A percentile compares a stretch with the other conserved stretches of the same genome.
Conservation (phyloP, 2,329 filamentous ascomycete species). For the Diaporthe caulivora region DNA sequence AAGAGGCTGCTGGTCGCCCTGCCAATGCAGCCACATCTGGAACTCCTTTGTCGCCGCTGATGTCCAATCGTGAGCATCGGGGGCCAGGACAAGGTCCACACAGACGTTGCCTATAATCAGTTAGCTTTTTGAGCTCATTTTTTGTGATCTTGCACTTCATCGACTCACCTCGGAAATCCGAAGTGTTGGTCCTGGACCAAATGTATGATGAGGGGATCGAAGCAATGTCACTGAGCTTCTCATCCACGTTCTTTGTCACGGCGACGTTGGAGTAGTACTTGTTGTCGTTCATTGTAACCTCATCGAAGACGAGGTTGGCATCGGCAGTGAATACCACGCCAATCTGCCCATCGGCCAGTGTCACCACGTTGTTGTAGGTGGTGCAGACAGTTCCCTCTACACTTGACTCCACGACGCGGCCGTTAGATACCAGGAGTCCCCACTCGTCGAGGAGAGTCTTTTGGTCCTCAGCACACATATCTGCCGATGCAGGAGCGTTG, state of each 20-base stretch:
- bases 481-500: slow-evolving; percentile 24
- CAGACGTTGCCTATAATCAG: slow-evolving; percentile 13
- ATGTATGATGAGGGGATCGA: slow-evolving; percentile 31
- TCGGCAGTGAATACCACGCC: slow-evolving; percentile 33
- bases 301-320: slow-evolving; percentile 30
- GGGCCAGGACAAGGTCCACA: slow-evolving; percentile 28
- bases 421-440: slow-evolving; percentile 33
- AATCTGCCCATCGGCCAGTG: slow-evolving; percentile 24
- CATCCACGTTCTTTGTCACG: slow-evolving; percentile 21
- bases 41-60: slow-evolving; percentile 32
- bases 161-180: slow-evolving; percentile 22
- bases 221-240: slow-evolving; percentile 26
- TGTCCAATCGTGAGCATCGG: slow-evolving; percentile 23
- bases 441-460: slow-evolving; percentile 23
- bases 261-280: slow-evolving; percentile 35
- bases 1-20: slow-evolving; percentile 31
- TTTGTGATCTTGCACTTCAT: not conserved
- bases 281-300: slow-evolving; percentile 33
- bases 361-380: slow-evolving; percentile 30
- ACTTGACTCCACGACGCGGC: slow-evolving; percentile 24
- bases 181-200: slow-evolving; percentile 34
- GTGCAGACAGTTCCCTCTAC: slow-evolving; percentile 35
- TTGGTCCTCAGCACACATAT: slow-evolving; percentile 30
- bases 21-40: slow-evolving; percentile 36
- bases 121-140: not conserved